Conservation (phyloP, 2,329 filamentous ascomycete genomes). For the Penicillium sp. region DNA sequence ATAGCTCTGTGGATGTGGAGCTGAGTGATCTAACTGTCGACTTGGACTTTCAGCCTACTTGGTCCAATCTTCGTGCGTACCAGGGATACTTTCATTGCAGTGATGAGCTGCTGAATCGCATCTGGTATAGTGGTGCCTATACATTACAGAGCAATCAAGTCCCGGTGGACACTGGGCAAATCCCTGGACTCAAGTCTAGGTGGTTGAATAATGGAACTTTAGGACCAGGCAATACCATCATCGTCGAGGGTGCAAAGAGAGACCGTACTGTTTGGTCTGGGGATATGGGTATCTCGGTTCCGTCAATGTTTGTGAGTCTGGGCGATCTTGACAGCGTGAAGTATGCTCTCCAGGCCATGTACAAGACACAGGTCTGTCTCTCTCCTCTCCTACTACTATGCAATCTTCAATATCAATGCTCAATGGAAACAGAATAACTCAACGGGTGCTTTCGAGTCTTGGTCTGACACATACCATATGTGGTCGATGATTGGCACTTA, state of each 20-base stretch:
- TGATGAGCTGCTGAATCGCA: conserved; percentile 50
- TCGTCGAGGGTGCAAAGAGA: conserved; percentile 43
- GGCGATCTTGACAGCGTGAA: conserved; percentile 46
- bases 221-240: conserved; percentile 39
- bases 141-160: conserved; percentile 48
- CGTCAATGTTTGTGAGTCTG: conserved; percentile 41
- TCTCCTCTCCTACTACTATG: too few relatives aligned
- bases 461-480: conserved; percentile 41
- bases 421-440: conserved; percentile 17
- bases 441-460: conserved; percentile 35
- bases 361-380: conserved; percentile 37
- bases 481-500: conserved; percentile 56
- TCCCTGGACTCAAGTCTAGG: conserved; percentile 28
- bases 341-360: conserved; percentile 47
- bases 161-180: conserved; percentile 35
- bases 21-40: conserved; percentile 42
- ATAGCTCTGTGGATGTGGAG: conserved; percentile 29
- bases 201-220: conserved; percentile 41
- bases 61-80: conserved; percentile 50
- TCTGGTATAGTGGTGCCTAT: conserved; percentile 55
- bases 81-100: conserved; percentile 51
- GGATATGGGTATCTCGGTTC: conserved; percentile 50
- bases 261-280: conserved; percentile 46
- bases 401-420: neutral
- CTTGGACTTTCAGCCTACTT: conserved; percentile 48